A percentile compares a stretch with the other conserved stretches of the same genome.
Evolutionary conservation across 495 filamentous ascomycete species (phyloP).

Genomic region (Cercophora sp.): DNA sequence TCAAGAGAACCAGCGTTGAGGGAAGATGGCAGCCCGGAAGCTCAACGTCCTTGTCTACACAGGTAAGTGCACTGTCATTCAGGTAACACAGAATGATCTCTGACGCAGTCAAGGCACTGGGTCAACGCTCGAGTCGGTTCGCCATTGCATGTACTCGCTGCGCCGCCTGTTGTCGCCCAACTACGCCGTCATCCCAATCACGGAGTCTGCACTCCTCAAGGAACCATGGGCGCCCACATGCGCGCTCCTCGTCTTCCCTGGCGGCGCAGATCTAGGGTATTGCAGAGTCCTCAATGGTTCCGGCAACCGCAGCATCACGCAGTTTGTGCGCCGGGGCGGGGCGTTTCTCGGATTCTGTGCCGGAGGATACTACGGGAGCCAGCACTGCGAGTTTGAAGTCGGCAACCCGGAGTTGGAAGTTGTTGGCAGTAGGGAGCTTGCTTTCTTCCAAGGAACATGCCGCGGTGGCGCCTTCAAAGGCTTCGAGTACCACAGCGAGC

Average conservation of each 20-base stretch:
- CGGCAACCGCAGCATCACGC: slow-evolving; percentile 76
- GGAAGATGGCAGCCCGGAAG: slow-evolving; percentile 58
- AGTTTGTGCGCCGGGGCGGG: slow-evolving; percentile 84
- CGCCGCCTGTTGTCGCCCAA: slow-evolving; percentile 85
- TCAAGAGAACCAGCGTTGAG: too few relatives aligned
- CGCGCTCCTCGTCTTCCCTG: slow-evolving; percentile 85
- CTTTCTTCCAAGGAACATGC: slow-evolving; percentile 83
- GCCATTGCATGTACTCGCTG: slow-evolving; percentile 83
- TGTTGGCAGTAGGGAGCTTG: slow-evolving; percentile 77
- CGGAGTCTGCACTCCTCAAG: slow-evolving; percentile 71
- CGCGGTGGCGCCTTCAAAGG: slow-evolving; percentile 84
- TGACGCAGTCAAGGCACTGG: slow-evolving; percentile 60
- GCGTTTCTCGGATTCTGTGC: slow-evolving; percentile 89
- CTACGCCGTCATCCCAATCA: slow-evolving; percentile 87
- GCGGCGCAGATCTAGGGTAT: slow-evolving; percentile 92
- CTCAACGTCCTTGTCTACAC: slow-evolving; percentile 88
- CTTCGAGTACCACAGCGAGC: slow-evolving; percentile 89
- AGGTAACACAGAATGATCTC: not conserved
- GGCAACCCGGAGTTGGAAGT: slow-evolving; percentile 80
- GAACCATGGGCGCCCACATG: slow-evolving; percentile 90
- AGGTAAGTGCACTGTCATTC: slow-evolving; percentile 44
- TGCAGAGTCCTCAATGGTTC: slow-evolving; percentile 82
- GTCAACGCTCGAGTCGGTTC: slow-evolving; percentile 80
- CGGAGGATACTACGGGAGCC: slow-evolving; percentile 84
- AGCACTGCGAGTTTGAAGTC: slow-evolving; percentile 84